These are phyloP conservation scores for Lactarius vividus DNA, from an alignment of 768 basidiomycete genomes.

Conservation along the genomic window DNA sequence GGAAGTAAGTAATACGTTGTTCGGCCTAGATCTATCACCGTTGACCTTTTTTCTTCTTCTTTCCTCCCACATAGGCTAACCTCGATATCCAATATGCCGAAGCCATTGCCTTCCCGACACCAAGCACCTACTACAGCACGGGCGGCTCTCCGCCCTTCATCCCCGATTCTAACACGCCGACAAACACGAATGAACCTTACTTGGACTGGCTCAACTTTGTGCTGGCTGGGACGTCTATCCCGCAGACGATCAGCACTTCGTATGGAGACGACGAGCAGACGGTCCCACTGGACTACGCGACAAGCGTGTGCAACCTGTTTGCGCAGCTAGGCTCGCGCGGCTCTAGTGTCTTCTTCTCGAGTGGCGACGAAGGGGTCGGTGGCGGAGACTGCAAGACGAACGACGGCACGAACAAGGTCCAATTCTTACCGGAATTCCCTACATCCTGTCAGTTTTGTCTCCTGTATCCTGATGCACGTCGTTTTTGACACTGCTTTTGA, in stretches of 20 bases:
- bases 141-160: slow-evolving; percentile 64
- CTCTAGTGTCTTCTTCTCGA: slow-evolving; percentile 59
- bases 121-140: slow-evolving; percentile 62
- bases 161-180: slow-evolving; percentile 38
- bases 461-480: no score
- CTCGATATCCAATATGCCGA: slow-evolving; percentile 40
- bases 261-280: slow-evolving; percentile 59
- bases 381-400: slow-evolving; percentile 49
- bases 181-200: slow-evolving; percentile 61
- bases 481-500: not conserved
- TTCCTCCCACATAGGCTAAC: slow-evolving; percentile 30
- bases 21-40: not conserved
- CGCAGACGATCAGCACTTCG: slow-evolving; percentile 60
- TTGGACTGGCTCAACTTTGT: slow-evolving; percentile 62
- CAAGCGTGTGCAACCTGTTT: slow-evolving; percentile 57
- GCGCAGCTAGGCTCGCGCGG: slow-evolving; percentile 61
- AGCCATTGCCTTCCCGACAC: slow-evolving; percentile 48
- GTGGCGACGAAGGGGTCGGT: slow-evolving; percentile 64
- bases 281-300: slow-evolving; percentile 59
- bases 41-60: not conserved
- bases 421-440: slow-evolving; percentile 41
- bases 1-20: no score
- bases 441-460: slow-evolving; percentile 36
- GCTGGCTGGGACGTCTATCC: slow-evolving; percentile 43
- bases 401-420: slow-evolving; percentile 34